Percentiles rank a stretch among this genome's conserved stretches.
phyloP scores from a whole-genome alignment of 2,329 filamentous ascomycete species.

The Stemphylium vesicarium region DNA sequence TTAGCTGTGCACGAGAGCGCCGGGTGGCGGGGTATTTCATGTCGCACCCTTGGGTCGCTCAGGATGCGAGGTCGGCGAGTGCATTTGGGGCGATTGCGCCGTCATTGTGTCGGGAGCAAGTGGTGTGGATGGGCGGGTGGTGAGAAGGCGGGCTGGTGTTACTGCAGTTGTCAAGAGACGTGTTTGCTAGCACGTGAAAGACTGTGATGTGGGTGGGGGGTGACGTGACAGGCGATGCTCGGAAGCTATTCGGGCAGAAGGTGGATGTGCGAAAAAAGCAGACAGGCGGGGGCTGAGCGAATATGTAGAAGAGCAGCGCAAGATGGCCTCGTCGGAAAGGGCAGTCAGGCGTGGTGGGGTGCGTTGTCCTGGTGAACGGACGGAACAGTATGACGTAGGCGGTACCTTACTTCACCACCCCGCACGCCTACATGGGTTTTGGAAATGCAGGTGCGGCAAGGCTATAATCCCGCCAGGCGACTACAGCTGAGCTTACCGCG shows the following conservation, averaged over 20 bases:
- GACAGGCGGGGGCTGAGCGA: background rate
- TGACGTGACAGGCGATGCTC: background rate
- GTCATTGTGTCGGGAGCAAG: slow-evolving; percentile 37
- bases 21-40: background rate
- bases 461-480: background rate
- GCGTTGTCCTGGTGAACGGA: slow-evolving; percentile 14
- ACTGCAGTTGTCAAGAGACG: too few relatives aligned
- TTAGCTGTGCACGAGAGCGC: background rate
- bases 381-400: slow-evolving; percentile 9
- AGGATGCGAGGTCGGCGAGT: slow-evolving; percentile 45
- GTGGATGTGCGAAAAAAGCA: background rate
- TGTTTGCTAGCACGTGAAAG: slow-evolving; percentile 20
- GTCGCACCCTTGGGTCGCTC: slow-evolving; percentile 54
- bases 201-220: slow-evolving; percentile 4
- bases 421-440: slow-evolving; percentile 1
- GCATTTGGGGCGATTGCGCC: slow-evolving; percentile 41
- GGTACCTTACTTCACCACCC: slow-evolving; percentile 14
- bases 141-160: background rate
- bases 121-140: background rate
- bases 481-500: slow-evolving; percentile 6
- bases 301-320: slow-evolving; percentile 2
- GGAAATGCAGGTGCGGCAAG: slow-evolving; percentile 9
- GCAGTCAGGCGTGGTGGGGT: slow-evolving; percentile 6
- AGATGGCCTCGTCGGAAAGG: slow-evolving; percentile 10
- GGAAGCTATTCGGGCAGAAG: slow-evolving; percentile 2